These are phyloP conservation scores for Cordyceps pruinosa DNA, from an alignment of 2,329 filamentous ascomycete genomes.

Conservation along the genomic window DNA sequence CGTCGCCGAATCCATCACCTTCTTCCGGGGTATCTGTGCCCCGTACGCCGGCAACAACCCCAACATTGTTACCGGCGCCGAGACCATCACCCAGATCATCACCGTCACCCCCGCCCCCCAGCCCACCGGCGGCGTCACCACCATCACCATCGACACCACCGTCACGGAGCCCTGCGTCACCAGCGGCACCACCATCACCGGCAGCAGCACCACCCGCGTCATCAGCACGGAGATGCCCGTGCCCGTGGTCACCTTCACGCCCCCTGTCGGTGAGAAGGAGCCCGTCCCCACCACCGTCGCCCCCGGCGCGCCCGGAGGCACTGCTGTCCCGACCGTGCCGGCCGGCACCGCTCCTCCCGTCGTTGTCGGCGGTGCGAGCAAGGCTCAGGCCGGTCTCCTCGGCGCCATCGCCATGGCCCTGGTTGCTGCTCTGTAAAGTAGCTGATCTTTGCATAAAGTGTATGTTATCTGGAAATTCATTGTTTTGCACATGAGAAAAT, in stretches of 20 bases:
- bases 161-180: constrained; percentile 46
- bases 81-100: constrained; percentile 55
- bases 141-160: constrained; percentile 40
- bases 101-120: constrained; percentile 44
- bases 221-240: constrained; percentile 47
- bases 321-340: constrained; percentile 25
- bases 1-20: constrained; percentile 65
- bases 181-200: constrained; percentile 39
- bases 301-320: neutral
- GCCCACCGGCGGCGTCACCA: constrained; percentile 42
- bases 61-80: constrained; percentile 72
- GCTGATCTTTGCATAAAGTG: neutral
- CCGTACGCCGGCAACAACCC: constrained; percentile 68
- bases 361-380: constrained; percentile 33
- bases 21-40: constrained; percentile 89
- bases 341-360: constrained; percentile 29
- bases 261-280: constrained; percentile 17
- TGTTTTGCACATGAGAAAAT: constrained; percentile 2
- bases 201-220: constrained; percentile 39
- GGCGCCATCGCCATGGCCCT: constrained; percentile 38
- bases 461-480: constrained; percentile 5
- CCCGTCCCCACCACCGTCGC: constrained; percentile 8
- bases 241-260: constrained; percentile 46
- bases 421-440: constrained; percentile 39
- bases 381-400: constrained; percentile 37